These are phyloP conservation scores for Cajanus cajan DNA, from an alignment of 306 rosid species.

Conservation along the genomic window DNA sequence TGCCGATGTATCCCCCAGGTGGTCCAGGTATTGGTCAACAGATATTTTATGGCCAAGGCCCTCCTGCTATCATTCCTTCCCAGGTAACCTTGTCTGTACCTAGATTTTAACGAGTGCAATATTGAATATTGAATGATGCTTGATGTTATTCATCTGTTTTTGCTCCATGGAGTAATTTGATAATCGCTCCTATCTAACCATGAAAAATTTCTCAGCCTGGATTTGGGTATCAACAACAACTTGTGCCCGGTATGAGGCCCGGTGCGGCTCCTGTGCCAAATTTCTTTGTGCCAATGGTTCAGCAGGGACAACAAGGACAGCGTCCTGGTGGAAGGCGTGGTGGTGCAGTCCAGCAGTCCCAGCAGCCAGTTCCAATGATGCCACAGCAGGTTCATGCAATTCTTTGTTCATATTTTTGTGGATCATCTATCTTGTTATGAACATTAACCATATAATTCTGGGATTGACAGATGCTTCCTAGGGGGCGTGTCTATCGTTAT, in stretches of 20 bases:
- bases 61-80: conserved; percentile 95
- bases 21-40: conserved; percentile 98
- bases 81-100: conserved; percentile 60
- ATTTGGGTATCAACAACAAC: conserved; percentile 97
- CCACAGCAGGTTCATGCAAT: conserved; percentile 74
- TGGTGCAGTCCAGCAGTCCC: conserved; percentile 77
- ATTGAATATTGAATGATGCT: neutral
- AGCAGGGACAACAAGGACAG: conserved; percentile 93
- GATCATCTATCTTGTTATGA: neutral
- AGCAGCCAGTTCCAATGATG: conserved; percentile 88
- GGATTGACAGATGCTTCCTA: conserved; percentile 74
- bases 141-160: neutral
- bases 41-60: conserved; percentile 93
- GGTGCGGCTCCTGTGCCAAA: conserved; percentile 96
- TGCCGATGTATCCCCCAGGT: conserved; percentile 97
- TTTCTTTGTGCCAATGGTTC: conserved; percentile 96
- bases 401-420: neutral
- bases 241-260: conserved; percentile 98
- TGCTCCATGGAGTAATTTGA: neutral
- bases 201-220: conserved; percentile 64
- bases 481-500: conserved; percentile 91
- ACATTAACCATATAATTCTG: conserved; percentile 25
- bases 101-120: neutral
- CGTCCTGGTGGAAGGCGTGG: conserved; percentile 96
- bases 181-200: neutral